A percentile compares a stretch with the other conserved stretches of the same genome.
Evolutionary conservation across 176 grass and related monocot genomes (phyloP).

Genomic region (Thinopyrum elongatum): DNA sequence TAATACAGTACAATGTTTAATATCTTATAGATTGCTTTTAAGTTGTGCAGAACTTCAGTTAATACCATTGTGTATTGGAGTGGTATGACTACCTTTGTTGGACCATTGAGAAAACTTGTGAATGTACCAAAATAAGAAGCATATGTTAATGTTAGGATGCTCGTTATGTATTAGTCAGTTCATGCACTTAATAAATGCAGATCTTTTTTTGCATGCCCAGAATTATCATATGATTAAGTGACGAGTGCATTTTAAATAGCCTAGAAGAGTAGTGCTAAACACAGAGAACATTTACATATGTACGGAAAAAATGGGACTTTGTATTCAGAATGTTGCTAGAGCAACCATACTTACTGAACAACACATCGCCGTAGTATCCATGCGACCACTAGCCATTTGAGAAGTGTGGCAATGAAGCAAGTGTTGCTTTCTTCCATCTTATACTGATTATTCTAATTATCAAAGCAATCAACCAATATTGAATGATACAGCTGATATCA

Average conservation of each 20-base stretch:
- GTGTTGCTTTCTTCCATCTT: slow-evolving; percentile 6
- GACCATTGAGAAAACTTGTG: neutral
- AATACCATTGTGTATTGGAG: slow-evolving; percentile 1
- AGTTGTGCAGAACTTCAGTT: neutral
- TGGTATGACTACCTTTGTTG: neutral
- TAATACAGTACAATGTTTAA: too few species aligned
- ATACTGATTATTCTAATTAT: neutral
- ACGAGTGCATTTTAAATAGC: neutral
- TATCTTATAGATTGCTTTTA: slow-evolving; percentile 8
- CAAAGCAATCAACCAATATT: neutral
- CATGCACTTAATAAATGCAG: slow-evolving; percentile 3
- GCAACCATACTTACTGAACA: neutral
- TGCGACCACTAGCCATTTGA: neutral
- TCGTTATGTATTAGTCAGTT: neutral
- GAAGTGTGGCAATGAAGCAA: neutral
- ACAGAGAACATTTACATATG: slow-evolving; percentile 4
- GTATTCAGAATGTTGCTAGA: neutral
- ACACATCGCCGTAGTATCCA: neutral
- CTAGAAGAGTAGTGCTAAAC: neutral
- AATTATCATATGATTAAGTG: neutral
- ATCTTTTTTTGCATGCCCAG: neutral
- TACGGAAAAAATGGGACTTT: slow-evolving; percentile 12
- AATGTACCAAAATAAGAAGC: slow-evolving; percentile 3
- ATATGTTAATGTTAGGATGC: neutral
- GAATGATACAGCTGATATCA: neutral